These are phyloP conservation scores for Cafeteria roenbergensis DNA, from an alignment of 108 stramenopile species.

Conservation along the genomic window DNA sequence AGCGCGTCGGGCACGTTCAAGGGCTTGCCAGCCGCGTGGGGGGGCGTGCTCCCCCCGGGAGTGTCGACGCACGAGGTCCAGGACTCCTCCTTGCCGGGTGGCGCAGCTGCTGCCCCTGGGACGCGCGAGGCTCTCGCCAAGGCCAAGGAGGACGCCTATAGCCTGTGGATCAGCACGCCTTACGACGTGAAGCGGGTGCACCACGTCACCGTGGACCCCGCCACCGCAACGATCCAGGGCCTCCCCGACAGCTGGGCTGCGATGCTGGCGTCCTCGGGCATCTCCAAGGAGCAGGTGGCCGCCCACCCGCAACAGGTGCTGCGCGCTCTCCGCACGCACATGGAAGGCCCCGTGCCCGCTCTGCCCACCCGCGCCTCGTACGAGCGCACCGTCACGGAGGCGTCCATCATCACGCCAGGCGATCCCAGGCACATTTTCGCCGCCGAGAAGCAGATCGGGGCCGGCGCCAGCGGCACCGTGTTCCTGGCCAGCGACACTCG, in stretches of 20 bases:
- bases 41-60: slow-evolving; percentile 14
- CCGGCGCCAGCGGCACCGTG: slow-evolving; percentile 47
- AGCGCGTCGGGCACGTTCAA: slow-evolving; percentile 17
- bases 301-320: slow-evolving; percentile 51
- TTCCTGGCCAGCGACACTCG: slow-evolving; percentile 35
- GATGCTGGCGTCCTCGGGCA: slow-evolving; percentile 47
- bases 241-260: slow-evolving; percentile 42
- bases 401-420: slow-evolving; percentile 30
- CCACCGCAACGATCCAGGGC: slow-evolving; percentile 29
- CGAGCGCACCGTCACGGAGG: slow-evolving; percentile 12
- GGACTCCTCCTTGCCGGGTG: background rate
- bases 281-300: slow-evolving; percentile 47
- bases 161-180: slow-evolving; percentile 21
- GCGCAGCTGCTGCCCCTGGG: slow-evolving; percentile 2
- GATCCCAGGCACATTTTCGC: slow-evolving; percentile 38
- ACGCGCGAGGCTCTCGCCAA: slow-evolving; percentile 4
- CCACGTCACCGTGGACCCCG: slow-evolving; percentile 31
- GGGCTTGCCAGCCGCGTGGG: slow-evolving; percentile 25
- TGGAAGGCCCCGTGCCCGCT: slow-evolving; percentile 39
- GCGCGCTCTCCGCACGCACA: slow-evolving; percentile 47
- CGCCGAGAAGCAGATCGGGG: slow-evolving; percentile 42
- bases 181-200: slow-evolving; percentile 43
- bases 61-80: slow-evolving; percentile 1
- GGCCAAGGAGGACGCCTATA: background rate
- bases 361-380: slow-evolving; percentile 17